Evolutionary conservation across 2,329 filamentous ascomycete species (phyloP).

Genomic region (Ophiosphaerella narmari): DNA sequence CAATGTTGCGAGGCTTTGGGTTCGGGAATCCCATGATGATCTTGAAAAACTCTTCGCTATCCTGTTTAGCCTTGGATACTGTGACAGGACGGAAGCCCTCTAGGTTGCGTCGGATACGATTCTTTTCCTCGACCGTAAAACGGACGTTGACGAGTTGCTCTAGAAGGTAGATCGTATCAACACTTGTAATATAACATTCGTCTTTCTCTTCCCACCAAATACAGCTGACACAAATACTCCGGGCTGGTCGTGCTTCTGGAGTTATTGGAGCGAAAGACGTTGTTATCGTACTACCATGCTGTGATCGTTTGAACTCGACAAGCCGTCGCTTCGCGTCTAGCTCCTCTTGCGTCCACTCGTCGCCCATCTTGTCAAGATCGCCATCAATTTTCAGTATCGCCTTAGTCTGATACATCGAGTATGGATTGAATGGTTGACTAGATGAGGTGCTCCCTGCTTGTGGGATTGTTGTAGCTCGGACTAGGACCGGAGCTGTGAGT

Average conservation of each 20-base stretch:
- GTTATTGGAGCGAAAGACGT: constrained; percentile 79
- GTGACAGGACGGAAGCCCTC: constrained; percentile 93
- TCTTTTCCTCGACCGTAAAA: constrained; percentile 98
- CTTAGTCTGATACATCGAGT: constrained; percentile 78
- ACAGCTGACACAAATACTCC: constrained; percentile 94
- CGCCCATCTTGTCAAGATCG: constrained; percentile 81
- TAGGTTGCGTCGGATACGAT: constrained; percentile 91
- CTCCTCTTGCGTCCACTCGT: constrained; percentile 83
- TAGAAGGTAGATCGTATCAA: constrained; percentile 94
- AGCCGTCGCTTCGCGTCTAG: constrained; percentile 78
- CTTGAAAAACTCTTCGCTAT: constrained; percentile 98
- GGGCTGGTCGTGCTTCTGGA: constrained; percentile 75
- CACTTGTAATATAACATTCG: constrained; percentile 92
- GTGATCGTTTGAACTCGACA: constrained; percentile 83
- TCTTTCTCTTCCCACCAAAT: constrained; percentile 94
- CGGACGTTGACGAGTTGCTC: constrained; percentile 85
- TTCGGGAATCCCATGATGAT: constrained; percentile 97
- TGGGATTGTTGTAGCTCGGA: constrained; percentile 69
- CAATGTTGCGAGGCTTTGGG: constrained; percentile 95
- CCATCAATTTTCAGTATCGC: constrained; percentile 83
- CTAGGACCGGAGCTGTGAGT: constrained; percentile 62
- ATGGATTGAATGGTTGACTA: constrained; percentile 67
- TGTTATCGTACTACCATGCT: constrained; percentile 79
- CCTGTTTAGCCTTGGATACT: constrained; percentile 87
- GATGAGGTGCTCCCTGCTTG: constrained; percentile 53